Percentiles rank a stretch among this genome's conserved stretches.
These are phyloP conservation scores for Rhynchosporium agropyri DNA, from an alignment of 2,329 filamentous ascomycete species.

Conservation along the genomic window DNA sequence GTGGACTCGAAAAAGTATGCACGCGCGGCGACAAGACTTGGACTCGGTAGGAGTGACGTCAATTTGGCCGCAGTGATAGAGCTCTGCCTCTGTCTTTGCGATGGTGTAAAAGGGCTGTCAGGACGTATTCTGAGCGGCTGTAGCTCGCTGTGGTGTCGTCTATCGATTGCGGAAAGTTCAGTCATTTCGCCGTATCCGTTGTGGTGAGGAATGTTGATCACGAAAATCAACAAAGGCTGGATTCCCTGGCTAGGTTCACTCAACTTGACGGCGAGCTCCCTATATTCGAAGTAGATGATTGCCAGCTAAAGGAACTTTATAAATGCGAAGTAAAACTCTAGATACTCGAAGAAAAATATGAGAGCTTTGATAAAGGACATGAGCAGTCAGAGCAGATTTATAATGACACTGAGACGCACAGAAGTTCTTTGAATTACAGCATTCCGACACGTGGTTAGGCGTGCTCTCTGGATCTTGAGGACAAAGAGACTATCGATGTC, in stretches of 20 bases:
- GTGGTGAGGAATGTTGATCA: neutral
- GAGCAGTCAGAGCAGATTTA: neutral
- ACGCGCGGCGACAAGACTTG: constrained; percentile 36
- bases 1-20: constrained; percentile 33
- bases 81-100: constrained; percentile 14
- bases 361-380: constrained; percentile 25
- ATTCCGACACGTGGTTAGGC: constrained; percentile 20
- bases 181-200: neutral
- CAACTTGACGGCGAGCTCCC: too few species aligned
- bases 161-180: constrained; percentile 8
- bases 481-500: constrained; percentile 17
- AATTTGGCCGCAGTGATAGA: constrained; percentile 8
- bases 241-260: neutral
- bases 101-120: constrained; percentile 9
- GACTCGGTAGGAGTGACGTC: constrained; percentile 31
- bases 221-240: neutral
- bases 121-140: constrained; percentile 24
- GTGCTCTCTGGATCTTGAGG: neutral
- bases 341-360: constrained; percentile 23
- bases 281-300: neutral
- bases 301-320: constrained; percentile 15
- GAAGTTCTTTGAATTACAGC: constrained; percentile 16
- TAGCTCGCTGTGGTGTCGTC: constrained; percentile 26
- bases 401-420: constrained; percentile 1
- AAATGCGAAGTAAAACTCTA: constrained; percentile 23